These are phyloP conservation scores for Coemansia sp. DNA, from an alignment of 192 early-diverging fungal genomes.

Conservation along the genomic window DNA sequence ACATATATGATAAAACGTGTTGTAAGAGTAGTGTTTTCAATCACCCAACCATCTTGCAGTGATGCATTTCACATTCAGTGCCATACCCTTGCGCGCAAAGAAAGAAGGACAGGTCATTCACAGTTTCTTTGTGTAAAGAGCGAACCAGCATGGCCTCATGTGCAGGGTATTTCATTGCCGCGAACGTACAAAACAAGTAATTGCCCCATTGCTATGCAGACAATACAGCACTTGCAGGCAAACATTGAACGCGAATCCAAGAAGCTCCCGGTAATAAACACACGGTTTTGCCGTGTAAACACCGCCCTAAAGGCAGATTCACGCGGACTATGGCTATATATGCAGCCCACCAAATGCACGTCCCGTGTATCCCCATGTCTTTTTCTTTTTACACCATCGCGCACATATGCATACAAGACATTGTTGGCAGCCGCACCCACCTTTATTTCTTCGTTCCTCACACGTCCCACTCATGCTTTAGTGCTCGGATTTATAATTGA, in stretches of 20 bases:
- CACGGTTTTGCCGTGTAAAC: not conserved
- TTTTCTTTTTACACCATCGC: not conserved
- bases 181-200: not conserved
- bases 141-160: not conserved
- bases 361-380: constrained; percentile 5
- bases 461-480: not conserved
- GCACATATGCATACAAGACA: constrained; percentile 2
- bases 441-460: not conserved
- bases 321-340: constrained; percentile 3
- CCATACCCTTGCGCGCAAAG: not conserved
- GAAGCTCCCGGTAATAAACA: not conserved
- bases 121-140: not conserved
- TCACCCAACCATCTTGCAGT: not conserved
- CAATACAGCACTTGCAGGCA: not conserved
- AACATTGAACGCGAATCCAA: not conserved
- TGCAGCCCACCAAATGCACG: constrained; percentile 9
- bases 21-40: not conserved
- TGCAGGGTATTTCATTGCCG: not conserved
- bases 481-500: constrained; percentile 7
- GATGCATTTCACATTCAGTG: not conserved
- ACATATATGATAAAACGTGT: not conserved
- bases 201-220: not conserved
- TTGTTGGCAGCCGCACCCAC: not conserved
- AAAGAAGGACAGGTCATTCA: not conserved
- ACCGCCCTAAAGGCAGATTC: not conserved